A percentile compares a stretch with the other conserved stretches of the same genome.
These are phyloP conservation scores for Plasmodium fragile DNA, from an alignment of 169 alveolate genomes.

Conservation along the genomic window DNA sequence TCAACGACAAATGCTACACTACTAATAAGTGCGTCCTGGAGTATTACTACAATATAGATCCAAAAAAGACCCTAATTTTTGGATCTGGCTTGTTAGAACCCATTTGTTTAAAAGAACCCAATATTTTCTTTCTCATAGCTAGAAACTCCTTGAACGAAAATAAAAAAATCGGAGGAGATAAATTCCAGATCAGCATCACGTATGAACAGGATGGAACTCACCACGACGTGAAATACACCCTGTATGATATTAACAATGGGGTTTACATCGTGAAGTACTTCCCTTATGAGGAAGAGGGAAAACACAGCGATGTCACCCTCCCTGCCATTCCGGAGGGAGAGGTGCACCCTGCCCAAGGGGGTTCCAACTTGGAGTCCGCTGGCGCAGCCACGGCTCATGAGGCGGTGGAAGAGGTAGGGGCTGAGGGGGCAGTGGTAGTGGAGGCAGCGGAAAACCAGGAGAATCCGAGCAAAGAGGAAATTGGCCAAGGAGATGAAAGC, in stretches of 20 bases:
- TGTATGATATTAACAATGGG: constrained; percentile 60
- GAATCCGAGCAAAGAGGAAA: background rate
- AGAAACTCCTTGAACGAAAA: constrained; percentile 53
- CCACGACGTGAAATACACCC: constrained; percentile 19
- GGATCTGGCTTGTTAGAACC: constrained; percentile 73
- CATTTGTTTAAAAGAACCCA: constrained; percentile 34
- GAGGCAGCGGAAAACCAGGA: background rate
- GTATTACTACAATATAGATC: constrained; percentile 58
- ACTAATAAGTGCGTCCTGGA: constrained; percentile 54
- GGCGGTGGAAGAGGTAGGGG: background rate
- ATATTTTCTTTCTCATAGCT: constrained; percentile 54
- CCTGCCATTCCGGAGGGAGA: background rate
- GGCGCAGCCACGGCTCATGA: background rate
- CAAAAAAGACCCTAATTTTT: constrained; percentile 43
- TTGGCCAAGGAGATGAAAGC: background rate
- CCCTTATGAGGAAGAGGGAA: constrained; percentile 3
- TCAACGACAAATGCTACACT: constrained; percentile 69
- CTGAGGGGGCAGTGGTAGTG: background rate
- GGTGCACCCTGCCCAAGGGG: background rate
- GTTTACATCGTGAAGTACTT: constrained; percentile 58
- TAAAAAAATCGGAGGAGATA: constrained; percentile 68
- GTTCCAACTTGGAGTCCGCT: background rate
- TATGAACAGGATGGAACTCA: constrained; percentile 21
- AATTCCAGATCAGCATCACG: constrained; percentile 41
- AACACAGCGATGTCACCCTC: background rate